Evolutionary conservation across 2,329 filamentous ascomycete species (phyloP).

Genomic region (Lachnellula hyalina): DNA sequence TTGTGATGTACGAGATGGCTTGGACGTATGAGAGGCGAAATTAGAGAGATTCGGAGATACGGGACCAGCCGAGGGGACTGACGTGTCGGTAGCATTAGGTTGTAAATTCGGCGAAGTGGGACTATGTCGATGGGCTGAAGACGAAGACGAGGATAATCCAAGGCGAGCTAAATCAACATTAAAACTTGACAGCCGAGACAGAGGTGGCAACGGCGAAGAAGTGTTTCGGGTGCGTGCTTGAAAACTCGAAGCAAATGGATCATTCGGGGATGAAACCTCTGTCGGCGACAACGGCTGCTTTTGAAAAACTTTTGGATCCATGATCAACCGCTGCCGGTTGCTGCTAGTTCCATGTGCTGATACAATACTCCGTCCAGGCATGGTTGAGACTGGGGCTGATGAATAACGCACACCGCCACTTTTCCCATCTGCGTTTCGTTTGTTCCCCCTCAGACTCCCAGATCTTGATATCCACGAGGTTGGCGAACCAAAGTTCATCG

Average conservation of each 20-base stretch:
- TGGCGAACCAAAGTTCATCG: conserved; percentile 55
- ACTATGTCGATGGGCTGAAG: conserved; percentile 23
- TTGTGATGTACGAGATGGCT: conserved; percentile 22
- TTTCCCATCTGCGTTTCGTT: conserved; percentile 42
- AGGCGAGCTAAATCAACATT: conserved; percentile 48
- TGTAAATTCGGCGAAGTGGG: conserved; percentile 26
- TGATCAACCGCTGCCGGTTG: conserved; percentile 15
- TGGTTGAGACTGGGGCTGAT: conserved; percentile 44
- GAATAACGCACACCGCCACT: conserved; percentile 45
- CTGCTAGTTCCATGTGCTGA: conserved; percentile 22
- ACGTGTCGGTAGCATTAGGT: conserved; percentile 30
- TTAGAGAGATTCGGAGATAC: conserved; percentile 36
- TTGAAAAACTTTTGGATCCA: conserved; percentile 24
- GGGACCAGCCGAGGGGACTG: conserved; percentile 37
- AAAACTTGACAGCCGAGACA: conserved; percentile 50
- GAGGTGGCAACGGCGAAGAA: conserved; percentile 52
- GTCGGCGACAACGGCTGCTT: conserved; percentile 11
- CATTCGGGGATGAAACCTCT: conserved; percentile 17
- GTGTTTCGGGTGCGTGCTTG: conserved; percentile 34
- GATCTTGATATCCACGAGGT: conserved; percentile 51
- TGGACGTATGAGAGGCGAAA: conserved; percentile 16
- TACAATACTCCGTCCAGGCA: conserved; percentile 22
- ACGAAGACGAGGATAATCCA: conserved; percentile 38
- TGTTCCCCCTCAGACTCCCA: conserved; percentile 52
- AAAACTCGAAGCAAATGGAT: conserved; percentile 23